Evolutionary conservation across 768 basidiomycete genomes (phyloP).

Genomic region (Hypholoma fasciculare): DNA sequence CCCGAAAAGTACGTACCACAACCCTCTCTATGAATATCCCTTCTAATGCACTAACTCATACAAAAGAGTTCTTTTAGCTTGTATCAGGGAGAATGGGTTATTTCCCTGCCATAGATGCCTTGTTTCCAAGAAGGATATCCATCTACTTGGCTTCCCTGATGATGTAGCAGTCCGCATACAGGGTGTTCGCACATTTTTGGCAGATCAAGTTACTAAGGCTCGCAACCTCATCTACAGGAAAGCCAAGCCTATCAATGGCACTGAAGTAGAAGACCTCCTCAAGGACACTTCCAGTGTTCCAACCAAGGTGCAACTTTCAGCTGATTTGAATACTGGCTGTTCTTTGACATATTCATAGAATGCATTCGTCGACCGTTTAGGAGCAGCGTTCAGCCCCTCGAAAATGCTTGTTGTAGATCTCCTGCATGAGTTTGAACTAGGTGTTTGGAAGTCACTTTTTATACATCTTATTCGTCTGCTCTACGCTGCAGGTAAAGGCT

Average conservation of each 20-base stretch:
- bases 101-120: conserved; percentile 37
- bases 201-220: neutral
- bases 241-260: neutral
- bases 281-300: neutral
- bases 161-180: neutral
- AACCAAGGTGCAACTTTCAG: neutral
- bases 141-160: neutral
- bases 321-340: too few species aligned
- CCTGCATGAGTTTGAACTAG: conserved; percentile 4
- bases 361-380: neutral
- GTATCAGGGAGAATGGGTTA: conserved; percentile 32
- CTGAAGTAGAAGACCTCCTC: neutral
- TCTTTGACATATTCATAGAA: too few species aligned
- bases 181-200: neutral
- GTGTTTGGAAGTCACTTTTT: conserved; percentile 21
- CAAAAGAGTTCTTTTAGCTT: conserved; percentile 29
- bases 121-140: conserved; percentile 22
- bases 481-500: neutral
- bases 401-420: conserved; percentile 1
- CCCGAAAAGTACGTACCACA: conserved; percentile 34
- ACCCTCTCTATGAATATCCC: conserved; percentile 6
- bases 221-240: neutral
- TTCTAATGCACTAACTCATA: conserved; percentile 14
- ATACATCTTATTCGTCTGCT: conserved; percentile 25
- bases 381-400: neutral